Conservation (phyloP, 2,329 filamentous ascomycete genomes). For the Trichoderma atroviride region DNA sequence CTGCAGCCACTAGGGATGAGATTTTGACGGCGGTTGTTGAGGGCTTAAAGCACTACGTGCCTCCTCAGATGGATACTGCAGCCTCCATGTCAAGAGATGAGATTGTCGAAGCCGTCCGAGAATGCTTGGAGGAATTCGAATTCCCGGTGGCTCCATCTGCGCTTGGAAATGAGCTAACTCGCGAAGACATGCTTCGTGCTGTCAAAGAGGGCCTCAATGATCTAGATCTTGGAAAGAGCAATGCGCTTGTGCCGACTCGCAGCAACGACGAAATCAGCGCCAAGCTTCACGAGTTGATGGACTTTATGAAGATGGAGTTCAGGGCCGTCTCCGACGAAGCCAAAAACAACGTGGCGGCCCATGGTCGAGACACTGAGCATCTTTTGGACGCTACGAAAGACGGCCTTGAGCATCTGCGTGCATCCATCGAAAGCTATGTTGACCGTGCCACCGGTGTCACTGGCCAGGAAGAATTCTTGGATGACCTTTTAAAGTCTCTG, state of each 20-base stretch:
- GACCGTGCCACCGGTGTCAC: slow-evolving; percentile 69
- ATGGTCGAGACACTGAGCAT: slow-evolving; percentile 82
- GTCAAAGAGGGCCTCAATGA: slow-evolving; percentile 61
- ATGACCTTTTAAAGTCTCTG: slow-evolving; percentile 65
- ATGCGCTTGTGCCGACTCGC: slow-evolving; percentile 46
- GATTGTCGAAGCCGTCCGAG: slow-evolving; percentile 78
- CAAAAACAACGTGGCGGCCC: slow-evolving; percentile 78
- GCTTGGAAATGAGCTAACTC: slow-evolving; percentile 55
- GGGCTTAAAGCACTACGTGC: slow-evolving; percentile 77
- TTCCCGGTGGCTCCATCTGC: slow-evolving; percentile 66
- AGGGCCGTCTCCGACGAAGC: slow-evolving; percentile 62
- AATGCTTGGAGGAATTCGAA: slow-evolving; percentile 84
- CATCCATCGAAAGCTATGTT: slow-evolving; percentile 80
- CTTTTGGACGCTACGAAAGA: slow-evolving; percentile 86
- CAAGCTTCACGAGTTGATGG: slow-evolving; percentile 67
- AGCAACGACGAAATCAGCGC: slow-evolving; percentile 55
- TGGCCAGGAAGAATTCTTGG: slow-evolving; percentile 77
- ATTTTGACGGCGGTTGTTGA: slow-evolving; percentile 85
- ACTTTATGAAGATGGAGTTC: slow-evolving; percentile 62
- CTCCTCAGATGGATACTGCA: slow-evolving; percentile 71
- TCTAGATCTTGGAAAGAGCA: slow-evolving; percentile 50
- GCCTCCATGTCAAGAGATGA: slow-evolving; percentile 76
- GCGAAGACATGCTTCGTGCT: slow-evolving; percentile 65
- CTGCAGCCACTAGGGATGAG: slow-evolving; percentile 76
- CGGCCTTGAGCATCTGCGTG: slow-evolving; percentile 77